phyloP scores from a whole-genome alignment of 805 yeast species.

The Ogataea populi-albae region DNA sequence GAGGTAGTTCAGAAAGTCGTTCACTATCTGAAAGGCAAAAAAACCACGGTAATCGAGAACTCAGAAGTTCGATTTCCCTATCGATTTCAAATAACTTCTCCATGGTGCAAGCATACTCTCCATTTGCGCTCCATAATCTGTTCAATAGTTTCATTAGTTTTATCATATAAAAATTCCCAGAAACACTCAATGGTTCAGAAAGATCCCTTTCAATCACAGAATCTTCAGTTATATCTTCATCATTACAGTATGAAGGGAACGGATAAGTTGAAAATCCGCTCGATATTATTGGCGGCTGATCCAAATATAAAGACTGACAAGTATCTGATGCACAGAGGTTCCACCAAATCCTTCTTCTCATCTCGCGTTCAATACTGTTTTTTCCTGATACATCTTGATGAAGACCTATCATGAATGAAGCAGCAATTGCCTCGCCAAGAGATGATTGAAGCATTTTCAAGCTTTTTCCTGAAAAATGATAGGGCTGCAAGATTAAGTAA shows the following conservation, averaged over 20 bases:
- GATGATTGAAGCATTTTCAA: conserved; percentile 8
- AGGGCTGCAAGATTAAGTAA: conserved; percentile 10
- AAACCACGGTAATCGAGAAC: conserved; percentile 7
- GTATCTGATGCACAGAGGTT: conserved; percentile 20
- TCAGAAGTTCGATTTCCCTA: conserved; percentile 1
- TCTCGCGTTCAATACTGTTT: conserved; percentile 16
- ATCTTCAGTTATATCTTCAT: conserved; percentile 24
- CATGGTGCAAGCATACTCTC: conserved; percentile 1
- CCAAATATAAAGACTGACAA: conserved; percentile 5
- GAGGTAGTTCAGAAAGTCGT: conserved; percentile 2
- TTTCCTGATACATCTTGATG: conserved; percentile 5
- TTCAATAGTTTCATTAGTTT: conserved; percentile 14
- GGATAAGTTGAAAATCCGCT: conserved; percentile 26
- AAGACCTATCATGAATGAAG: conserved; percentile 11
- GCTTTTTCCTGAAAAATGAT: conserved; percentile 2
- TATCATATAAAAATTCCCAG: conserved; percentile 11
- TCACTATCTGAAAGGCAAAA: neutral
- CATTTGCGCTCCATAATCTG: conserved; percentile 16
- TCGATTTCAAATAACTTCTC: conserved; percentile 1
- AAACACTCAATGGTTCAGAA: conserved; percentile 10
- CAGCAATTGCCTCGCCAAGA: conserved; percentile 9
- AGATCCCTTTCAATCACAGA: conserved; percentile 4
- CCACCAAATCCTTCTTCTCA: conserved; percentile 30
- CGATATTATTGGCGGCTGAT: conserved; percentile 14
- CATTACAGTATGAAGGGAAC: conserved; percentile 32